Evolutionary conservation across 805 yeast species (phyloP).

Genomic region (Kodamaea neixiangensis): DNA sequence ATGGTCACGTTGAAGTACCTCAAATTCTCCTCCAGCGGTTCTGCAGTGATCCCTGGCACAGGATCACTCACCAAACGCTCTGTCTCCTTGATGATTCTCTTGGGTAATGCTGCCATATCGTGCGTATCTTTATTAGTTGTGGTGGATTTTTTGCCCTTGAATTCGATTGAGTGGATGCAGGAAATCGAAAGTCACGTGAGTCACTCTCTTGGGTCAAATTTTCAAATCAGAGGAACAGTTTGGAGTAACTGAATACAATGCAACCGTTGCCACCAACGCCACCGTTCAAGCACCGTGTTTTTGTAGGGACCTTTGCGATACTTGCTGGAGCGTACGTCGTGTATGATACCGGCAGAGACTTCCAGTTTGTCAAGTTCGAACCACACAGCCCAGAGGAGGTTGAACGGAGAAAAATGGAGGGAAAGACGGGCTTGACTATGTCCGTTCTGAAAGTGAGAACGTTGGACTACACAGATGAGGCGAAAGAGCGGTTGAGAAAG

Average conservation of each 20-base stretch:
- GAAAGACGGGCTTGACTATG: slow-evolving; percentile 29
- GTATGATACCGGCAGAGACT: slow-evolving; percentile 39
- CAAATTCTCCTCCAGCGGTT: slow-evolving; percentile 91
- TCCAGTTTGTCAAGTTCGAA: slow-evolving; percentile 38
- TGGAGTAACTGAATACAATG: neutral
- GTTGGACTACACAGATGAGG: slow-evolving; percentile 45
- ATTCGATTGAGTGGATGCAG: neutral
- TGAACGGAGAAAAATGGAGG: slow-evolving; percentile 36
- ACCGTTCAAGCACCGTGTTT: slow-evolving; percentile 32
- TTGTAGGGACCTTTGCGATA: slow-evolving; percentile 40
- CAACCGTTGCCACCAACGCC: slow-evolving; percentile 29
- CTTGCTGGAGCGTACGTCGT: slow-evolving; percentile 36
- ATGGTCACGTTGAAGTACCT: slow-evolving; percentile 91
- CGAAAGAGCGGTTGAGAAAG: slow-evolving; percentile 34
- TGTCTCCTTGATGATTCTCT: slow-evolving; percentile 95
- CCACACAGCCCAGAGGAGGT: slow-evolving; percentile 43
- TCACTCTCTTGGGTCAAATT: neutral
- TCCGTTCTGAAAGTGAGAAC: slow-evolving; percentile 36
- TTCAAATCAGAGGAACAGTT: neutral
- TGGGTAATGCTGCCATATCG: slow-evolving; percentile 67
- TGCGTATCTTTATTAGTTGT: slow-evolving; percentile 1
- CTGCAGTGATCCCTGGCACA: slow-evolving; percentile 92
- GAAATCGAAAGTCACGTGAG: neutral
- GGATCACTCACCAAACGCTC: slow-evolving; percentile 92
- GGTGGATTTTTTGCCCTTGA: neutral